A percentile compares a stretch with the other conserved stretches of the same genome.
phyloP scores from a whole-genome alignment of 2,329 filamentous ascomycete genomes.

The Pseudocercospora macadamiae region DNA sequence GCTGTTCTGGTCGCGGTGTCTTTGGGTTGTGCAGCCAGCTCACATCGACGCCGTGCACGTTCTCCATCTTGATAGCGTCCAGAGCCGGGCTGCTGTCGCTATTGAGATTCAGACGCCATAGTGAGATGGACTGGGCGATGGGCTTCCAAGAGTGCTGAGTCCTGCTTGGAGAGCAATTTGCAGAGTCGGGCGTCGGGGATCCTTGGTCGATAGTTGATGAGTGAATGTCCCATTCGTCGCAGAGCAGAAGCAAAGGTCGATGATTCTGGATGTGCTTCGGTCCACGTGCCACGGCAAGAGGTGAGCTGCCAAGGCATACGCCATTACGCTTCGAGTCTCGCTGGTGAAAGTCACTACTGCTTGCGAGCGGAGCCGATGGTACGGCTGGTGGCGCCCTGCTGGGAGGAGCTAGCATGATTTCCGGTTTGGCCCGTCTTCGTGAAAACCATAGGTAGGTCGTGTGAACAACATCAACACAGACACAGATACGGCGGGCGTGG shows the following conservation, averaged over 20 bases:
- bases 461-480: background rate
- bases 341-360: conserved; percentile 3
- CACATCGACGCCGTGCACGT: conserved; percentile 29
- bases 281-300: background rate
- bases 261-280: background rate
- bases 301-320: conserved; percentile 1
- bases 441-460: background rate
- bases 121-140: conserved; percentile 4
- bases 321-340: conserved; percentile 7
- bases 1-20: conserved; percentile 13
- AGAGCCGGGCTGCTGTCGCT: conserved; percentile 21
- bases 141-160: conserved; percentile 4
- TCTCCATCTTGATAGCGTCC: conserved; percentile 25
- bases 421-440: background rate
- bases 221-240: background rate
- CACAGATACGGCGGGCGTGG: background rate
- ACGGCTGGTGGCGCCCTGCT: background rate
- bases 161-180: background rate
- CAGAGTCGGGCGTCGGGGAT: background rate
- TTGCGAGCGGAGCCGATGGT: background rate
- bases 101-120: conserved; percentile 23
- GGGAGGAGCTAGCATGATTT: background rate
- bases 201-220: background rate
- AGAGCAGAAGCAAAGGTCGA: background rate
- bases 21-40: conserved; percentile 27